phyloP scores from a whole-genome alignment of 192 early-diverging fungal genomes.

The Thoreauomyces humboldtii region DNA sequence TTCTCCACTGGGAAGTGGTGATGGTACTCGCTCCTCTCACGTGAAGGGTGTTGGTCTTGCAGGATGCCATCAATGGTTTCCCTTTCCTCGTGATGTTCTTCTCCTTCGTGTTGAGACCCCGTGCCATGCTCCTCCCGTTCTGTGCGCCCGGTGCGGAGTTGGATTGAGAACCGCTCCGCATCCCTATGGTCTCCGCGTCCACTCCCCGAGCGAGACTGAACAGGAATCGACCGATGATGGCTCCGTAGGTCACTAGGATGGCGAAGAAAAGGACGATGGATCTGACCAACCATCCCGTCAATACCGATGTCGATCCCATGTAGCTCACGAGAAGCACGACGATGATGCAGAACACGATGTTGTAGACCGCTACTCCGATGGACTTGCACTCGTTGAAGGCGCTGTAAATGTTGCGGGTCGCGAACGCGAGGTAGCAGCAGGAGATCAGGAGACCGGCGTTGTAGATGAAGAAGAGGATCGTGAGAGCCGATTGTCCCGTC shows the following conservation, averaged over 20 bases:
- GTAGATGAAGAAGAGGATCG: conserved; percentile 6
- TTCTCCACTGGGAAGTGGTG: conserved; percentile 10
- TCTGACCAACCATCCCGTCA: background rate
- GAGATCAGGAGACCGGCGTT: conserved; percentile 11
- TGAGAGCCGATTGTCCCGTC: background rate
- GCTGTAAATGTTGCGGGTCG: conserved; percentile 30
- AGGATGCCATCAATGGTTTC: background rate
- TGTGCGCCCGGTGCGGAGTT: background rate
- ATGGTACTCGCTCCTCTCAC: conserved; percentile 7
- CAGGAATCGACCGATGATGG: conserved; percentile 5
- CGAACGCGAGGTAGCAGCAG: conserved; percentile 25
- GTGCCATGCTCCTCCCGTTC: background rate
- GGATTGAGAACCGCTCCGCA: background rate
- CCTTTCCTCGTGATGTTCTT: background rate
- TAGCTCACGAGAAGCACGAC: background rate
- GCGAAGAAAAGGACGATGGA: conserved; percentile 6
- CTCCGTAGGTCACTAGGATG: background rate
- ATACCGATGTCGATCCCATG: background rate
- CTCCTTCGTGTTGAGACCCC: background rate
- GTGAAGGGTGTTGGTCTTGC: background rate
- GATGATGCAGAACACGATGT: conserved; percentile 23
- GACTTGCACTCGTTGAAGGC: conserved; percentile 30
- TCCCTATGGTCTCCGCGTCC: background rate
- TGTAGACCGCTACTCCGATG: conserved; percentile 35
- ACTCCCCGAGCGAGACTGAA: background rate